Percentiles rank a stretch among this genome's conserved stretches.
These are phyloP conservation scores for Cryptosporidium felis DNA, from an alignment of 169 alveolate genomes.

Conservation along the genomic window DNA sequence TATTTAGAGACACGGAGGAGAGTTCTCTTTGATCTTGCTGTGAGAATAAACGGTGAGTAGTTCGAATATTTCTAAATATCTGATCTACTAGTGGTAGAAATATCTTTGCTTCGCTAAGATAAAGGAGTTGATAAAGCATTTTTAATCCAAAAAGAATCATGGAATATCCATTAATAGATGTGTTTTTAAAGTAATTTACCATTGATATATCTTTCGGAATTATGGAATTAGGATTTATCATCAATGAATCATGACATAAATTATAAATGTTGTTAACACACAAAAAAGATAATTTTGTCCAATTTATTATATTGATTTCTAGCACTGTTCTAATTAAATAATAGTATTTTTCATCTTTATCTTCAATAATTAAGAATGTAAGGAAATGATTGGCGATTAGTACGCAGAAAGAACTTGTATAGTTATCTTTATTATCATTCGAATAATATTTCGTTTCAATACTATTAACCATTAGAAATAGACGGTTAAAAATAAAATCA, in stretches of 20 bases:
- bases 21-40: background rate
- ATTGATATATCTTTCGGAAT: constrained; percentile 9
- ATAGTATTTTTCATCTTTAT: background rate
- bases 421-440: background rate
- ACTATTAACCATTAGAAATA: constrained; percentile 3
- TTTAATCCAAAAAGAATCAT: constrained; percentile 8
- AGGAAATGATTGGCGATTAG: background rate
- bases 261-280: background rate
- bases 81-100: background rate
- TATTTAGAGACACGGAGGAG: background rate
- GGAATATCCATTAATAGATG: constrained; percentile 12
- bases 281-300: constrained; percentile 21
- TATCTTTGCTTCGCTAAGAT: background rate
- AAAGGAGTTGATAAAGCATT: constrained; percentile 1
- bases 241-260: background rate
- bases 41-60: constrained; percentile 8
- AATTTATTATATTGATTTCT: constrained; percentile 27
- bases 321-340: background rate
- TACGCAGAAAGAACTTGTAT: constrained; percentile 17
- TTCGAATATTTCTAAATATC: background rate
- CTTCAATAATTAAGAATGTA: background rate
- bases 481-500: constrained; percentile 32
- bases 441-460: constrained; percentile 27
- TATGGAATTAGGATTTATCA: constrained; percentile 2
- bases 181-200: background rate